phyloP scores from a whole-genome alignment of 306 rosid genomes.

The Styphnolobium japonicum region DNA sequence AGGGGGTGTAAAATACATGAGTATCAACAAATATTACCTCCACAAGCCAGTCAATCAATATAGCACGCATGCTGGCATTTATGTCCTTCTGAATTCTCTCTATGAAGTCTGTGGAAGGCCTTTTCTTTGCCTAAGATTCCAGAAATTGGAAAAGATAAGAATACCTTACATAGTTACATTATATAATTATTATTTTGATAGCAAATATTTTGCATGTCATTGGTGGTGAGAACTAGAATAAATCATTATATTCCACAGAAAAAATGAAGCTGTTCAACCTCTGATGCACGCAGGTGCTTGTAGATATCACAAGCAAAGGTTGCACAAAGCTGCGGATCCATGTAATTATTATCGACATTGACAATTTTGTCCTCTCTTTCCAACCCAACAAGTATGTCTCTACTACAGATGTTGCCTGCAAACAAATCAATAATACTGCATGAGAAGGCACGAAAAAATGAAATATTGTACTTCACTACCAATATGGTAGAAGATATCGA shows the following conservation, averaged over 20 bases:
- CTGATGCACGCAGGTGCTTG: constrained; percentile 87
- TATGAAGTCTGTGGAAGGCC: constrained; percentile 87
- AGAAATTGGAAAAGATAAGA: background rate
- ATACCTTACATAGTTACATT: background rate
- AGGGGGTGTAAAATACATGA: background rate
- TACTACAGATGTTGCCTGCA: constrained; percentile 61
- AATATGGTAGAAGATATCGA: background rate
- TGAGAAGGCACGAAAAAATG: background rate
- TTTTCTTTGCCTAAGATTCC: constrained; percentile 67
- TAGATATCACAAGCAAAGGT: constrained; percentile 93
- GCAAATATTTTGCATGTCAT: background rate
- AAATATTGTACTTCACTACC: background rate
- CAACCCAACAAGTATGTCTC: constrained; percentile 62
- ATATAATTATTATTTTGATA: background rate
- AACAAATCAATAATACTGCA: constrained; percentile 6
- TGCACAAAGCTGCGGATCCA: constrained; percentile 89
- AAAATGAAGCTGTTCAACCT: constrained; percentile 42
- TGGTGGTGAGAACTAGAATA: background rate
- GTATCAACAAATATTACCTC: constrained; percentile 55
- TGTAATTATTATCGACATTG: constrained; percentile 59
- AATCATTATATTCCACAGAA: background rate
- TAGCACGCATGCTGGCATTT: constrained; percentile 83
- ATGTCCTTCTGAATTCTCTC: constrained; percentile 84
- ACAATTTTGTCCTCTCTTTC: constrained; percentile 55
- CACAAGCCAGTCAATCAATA: constrained; percentile 92